Conservation (phyloP, 2,329 filamentous ascomycete genomes). For the Cladophialophora yegresii region DNA sequence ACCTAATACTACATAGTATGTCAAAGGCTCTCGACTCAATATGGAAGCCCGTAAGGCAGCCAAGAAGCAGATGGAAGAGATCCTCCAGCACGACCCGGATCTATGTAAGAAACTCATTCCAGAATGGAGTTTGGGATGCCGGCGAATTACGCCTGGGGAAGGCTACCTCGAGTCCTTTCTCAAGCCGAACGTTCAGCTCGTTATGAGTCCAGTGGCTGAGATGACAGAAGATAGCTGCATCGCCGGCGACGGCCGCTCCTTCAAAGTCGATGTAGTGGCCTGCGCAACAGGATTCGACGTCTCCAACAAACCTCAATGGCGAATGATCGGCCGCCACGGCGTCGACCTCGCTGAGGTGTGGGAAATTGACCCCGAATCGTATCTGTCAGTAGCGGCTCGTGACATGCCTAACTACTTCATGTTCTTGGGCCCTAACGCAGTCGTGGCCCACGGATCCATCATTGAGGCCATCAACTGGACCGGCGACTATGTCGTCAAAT, state of each 20-base stretch:
- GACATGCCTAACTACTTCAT: constrained; percentile 43
- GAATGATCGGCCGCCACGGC: constrained; percentile 40
- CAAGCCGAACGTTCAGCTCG: constrained; percentile 43
- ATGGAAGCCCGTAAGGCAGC: constrained; percentile 16
- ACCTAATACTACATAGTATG: no score
- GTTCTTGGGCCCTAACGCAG: constrained; percentile 40
- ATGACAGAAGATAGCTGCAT: constrained; percentile 40
- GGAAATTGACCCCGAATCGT: constrained; percentile 37
- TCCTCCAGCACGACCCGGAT: constrained; percentile 32
- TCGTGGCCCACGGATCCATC: constrained; percentile 39
- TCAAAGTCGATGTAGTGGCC: constrained; percentile 40
- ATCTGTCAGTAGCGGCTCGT: constrained; percentile 35
- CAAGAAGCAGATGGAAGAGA: constrained; percentile 20
- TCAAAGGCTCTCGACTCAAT: constrained; percentile 25
- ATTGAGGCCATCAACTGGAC: constrained; percentile 35
- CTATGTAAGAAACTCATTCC: constrained; percentile 36
- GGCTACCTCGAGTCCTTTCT: constrained; percentile 55
- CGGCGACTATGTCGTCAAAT: constrained; percentile 40
- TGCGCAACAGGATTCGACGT: no score
- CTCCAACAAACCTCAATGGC: constrained; percentile 41
- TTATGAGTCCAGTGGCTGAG: constrained; percentile 41
- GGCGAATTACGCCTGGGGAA: no score
- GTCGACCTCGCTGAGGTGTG: constrained; percentile 38
- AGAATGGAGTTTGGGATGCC: constrained; percentile 46
- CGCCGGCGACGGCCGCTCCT: constrained; percentile 31